phyloP scores from a whole-genome alignment of 108 stramenopile genomes.

The Pseudonitzschia pungens region DNA sequence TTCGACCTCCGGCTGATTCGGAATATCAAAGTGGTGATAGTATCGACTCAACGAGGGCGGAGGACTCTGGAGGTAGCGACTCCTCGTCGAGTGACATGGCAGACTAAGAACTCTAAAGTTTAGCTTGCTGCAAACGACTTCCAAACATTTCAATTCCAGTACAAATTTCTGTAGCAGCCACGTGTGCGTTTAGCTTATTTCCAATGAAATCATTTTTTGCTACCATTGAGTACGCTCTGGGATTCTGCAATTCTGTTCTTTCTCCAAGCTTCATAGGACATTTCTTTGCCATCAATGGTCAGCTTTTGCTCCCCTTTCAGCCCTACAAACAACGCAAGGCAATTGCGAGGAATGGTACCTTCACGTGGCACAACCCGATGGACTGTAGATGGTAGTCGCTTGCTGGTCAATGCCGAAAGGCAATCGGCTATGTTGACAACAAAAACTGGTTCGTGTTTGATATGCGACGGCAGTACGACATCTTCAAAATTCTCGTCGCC shows the following conservation, averaged over 20 bases:
- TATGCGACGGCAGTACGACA: constrained; percentile 42
- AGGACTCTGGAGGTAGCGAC: constrained; percentile 63
- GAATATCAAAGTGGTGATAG: constrained; percentile 56
- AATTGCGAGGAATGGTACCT: constrained; percentile 40
- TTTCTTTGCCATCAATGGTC: constrained; percentile 22
- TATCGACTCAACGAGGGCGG: constrained; percentile 44
- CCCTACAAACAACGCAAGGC: constrained; percentile 76
- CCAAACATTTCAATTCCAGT: no score
- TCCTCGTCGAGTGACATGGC: constrained; percentile 57
- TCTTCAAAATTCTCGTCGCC: constrained; percentile 44
- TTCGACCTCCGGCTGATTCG: constrained; percentile 45
- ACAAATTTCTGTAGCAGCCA: no score
- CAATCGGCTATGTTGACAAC: constrained; percentile 84
- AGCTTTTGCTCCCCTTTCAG: constrained; percentile 36
- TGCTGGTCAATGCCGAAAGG: constrained; percentile 59
- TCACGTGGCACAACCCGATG: constrained; percentile 65
- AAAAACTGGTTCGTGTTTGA: constrained; percentile 64
- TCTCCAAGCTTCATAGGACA: constrained; percentile 77
- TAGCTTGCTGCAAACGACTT: neutral
- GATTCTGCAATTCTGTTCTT: constrained; percentile 55
- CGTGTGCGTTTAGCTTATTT: no score
- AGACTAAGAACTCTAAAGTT: constrained; percentile 27
- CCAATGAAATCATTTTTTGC: neutral
- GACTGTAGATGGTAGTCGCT: constrained; percentile 54
- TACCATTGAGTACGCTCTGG: constrained; percentile 24